Evolutionary conservation across 441 rosid species (phyloP), one percentile per base, ranked within the genome.

Genomic region (Gossypium laxum): DNA sequence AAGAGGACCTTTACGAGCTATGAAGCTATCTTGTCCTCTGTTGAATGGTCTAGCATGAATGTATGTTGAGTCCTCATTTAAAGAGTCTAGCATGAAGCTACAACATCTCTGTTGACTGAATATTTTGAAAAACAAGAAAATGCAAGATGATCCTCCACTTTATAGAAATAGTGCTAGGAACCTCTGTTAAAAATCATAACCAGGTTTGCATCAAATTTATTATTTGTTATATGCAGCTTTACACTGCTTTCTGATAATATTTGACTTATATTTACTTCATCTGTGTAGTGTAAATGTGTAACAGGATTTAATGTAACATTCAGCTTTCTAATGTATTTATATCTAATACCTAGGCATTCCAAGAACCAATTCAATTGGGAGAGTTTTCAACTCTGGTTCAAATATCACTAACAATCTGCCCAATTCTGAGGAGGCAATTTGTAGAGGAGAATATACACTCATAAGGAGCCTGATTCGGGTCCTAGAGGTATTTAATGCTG

Each of bases 401-500:
- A 75, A 77, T 81, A 83, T 84, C 12, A 68, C 87, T 17, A 93
- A 88, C 70, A 83, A 83, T 76, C 76, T 89, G 60, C 99, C 88
- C 71, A 86, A 87, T 83, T 87, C 98, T 26, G 97, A 95, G 82
- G 97, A 87, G 80, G 98, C 98, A 74, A 81, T 89, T 80, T 97
- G 86, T 68, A 83, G 97, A 85, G 99, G 98, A 77, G 98, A 92
- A 84, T 95, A 92, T 84, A 83, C 89, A 34, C 91, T 88, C 75
- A 86, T 95, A 82, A 87, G 99, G 88, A 95, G 97, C 84, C 82
- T 95, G 82, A 88, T 86, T 38, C 89, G 98, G 80, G 99, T 92
- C 74, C 79, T 95, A 72, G 99, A 95, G 97, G 99, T 95, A 86
- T 59, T 51, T 64, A 56, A 41, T 68, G 8, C 28, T 45, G 10